Evolutionary conservation across 2,329 filamentous ascomycete species (phyloP).

Genomic region (Lojkania enalia): DNA sequence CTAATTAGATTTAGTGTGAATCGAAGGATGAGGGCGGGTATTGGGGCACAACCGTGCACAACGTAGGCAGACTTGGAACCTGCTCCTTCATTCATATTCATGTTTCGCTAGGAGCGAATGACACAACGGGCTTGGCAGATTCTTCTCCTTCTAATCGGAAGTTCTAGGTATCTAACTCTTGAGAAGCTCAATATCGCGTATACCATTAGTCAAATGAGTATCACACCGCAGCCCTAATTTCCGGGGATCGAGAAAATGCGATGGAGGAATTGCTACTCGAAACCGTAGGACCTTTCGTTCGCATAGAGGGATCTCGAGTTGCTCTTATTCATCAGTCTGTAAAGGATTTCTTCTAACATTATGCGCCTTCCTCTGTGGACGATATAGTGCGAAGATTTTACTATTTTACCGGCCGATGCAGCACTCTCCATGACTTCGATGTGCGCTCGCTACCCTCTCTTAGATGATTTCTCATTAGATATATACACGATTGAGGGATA

Average conservation of each 20-base stretch:
- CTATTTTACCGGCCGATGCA: constrained; percentile 11
- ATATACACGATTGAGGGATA: constrained; percentile 15
- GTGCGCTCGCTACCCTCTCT: constrained; percentile 30
- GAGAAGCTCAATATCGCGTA: constrained; percentile 43
- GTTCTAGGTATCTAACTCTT: constrained; percentile 38
- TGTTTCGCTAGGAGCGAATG: background rate
- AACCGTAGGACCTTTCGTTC: constrained; percentile 39
- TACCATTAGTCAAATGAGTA: constrained; percentile 27
- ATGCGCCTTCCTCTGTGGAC: constrained; percentile 16
- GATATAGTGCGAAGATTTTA: constrained; percentile 11
- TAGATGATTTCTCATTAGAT: constrained; percentile 42
- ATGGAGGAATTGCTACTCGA: constrained; percentile 25
- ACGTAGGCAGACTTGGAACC: background rate
- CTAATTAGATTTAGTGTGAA: constrained; percentile 5
- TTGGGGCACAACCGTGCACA: background rate
- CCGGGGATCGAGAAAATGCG: constrained; percentile 13
- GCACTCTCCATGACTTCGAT: constrained; percentile 17
- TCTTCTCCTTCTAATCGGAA: constrained; percentile 40
- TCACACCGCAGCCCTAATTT: constrained; percentile 14
- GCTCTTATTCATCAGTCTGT: constrained; percentile 44
- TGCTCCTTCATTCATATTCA: background rate
- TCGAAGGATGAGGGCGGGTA: background rate
- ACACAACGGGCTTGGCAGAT: constrained; percentile 28
- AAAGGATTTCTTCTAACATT: constrained; percentile 41
- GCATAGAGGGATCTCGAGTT: constrained; percentile 35